Percentiles rank a stretch among this genome's conserved stretches.
phyloP scores from a whole-genome alignment of 305 asterid species.

The Coffea humblotiana region DNA sequence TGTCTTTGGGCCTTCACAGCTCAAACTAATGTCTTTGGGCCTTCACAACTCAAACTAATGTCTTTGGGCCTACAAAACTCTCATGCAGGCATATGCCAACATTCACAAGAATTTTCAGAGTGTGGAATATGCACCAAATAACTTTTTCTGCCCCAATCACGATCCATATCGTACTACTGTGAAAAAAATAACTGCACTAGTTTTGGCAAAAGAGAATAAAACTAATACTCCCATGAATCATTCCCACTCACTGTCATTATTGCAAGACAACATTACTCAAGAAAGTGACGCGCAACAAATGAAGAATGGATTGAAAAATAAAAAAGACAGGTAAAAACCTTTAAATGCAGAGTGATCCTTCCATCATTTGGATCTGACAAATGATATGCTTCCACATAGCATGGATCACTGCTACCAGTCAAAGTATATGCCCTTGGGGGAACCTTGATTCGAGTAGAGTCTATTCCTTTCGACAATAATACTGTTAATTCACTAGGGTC shows the following conservation, averaged over 20 bases:
- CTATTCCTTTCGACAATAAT: slow-evolving; percentile 61
- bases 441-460: slow-evolving; percentile 66
- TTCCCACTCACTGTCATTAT: neutral
- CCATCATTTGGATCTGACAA: slow-evolving; percentile 94
- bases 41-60: slow-evolving; percentile 1
- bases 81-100: neutral
- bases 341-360: slow-evolving; percentile 83
- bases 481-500: slow-evolving; percentile 82
- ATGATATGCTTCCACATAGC: slow-evolving; percentile 95
- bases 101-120: neutral
- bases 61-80: slow-evolving; percentile 1
- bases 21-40: neutral
- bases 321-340: slow-evolving; percentile 46
- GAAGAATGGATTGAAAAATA: neutral
- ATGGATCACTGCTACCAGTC: slow-evolving; percentile 96
- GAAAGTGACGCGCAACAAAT: neutral
- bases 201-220: neutral
- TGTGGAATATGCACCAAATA: neutral
- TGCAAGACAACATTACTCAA: neutral
- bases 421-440: slow-evolving; percentile 78
- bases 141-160: neutral
- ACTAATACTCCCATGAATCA: neutral
- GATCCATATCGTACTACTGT: neutral
- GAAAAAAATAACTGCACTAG: neutral
- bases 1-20: neutral